phyloP scores from a whole-genome alignment of 2,329 filamentous ascomycete species.

The Aaosphaeria arxii region DNA sequence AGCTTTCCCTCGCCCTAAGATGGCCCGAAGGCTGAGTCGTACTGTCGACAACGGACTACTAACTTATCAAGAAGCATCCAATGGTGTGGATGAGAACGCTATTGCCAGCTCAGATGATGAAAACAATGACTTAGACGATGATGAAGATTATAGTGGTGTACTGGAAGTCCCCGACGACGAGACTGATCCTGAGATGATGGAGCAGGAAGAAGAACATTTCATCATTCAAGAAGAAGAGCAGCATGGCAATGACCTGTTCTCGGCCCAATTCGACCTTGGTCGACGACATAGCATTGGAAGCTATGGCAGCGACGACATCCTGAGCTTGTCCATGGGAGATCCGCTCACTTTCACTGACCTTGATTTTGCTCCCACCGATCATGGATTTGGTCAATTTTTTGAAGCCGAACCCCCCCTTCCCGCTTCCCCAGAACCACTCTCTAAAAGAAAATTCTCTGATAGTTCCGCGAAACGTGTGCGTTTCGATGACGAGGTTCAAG shows the following conservation, averaged over 20 bases:
- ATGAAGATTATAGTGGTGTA: slow-evolving; percentile 65
- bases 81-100: slow-evolving; percentile 28
- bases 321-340: background rate
- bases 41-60: slow-evolving; percentile 30
- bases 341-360: slow-evolving; percentile 9
- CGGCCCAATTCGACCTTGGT: slow-evolving; percentile 28
- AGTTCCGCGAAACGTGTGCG: slow-evolving; percentile 63
- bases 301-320: slow-evolving; percentile 28
- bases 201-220: slow-evolving; percentile 73
- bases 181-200: slow-evolving; percentile 75
- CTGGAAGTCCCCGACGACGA: slow-evolving; percentile 75
- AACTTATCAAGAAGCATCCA: slow-evolving; percentile 29
- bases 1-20: slow-evolving; percentile 36
- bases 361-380: slow-evolving; percentile 28
- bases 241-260: slow-evolving; percentile 23
- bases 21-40: slow-evolving; percentile 35
- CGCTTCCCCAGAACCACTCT: slow-evolving; percentile 35
- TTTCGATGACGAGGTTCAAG: slow-evolving; percentile 64
- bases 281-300: slow-evolving; percentile 34
- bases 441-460: slow-evolving; percentile 36
- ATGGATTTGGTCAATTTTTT: slow-evolving; percentile 34
- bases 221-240: slow-evolving; percentile 52
- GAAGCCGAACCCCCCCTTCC: slow-evolving; percentile 39
- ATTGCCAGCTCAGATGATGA: slow-evolving; percentile 28
- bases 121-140: slow-evolving; percentile 18